A percentile compares a stretch with the other conserved stretches of the same genome.
phyloP scores from a whole-genome alignment of 805 yeast species.

The Geotrichum ghanense region DNA sequence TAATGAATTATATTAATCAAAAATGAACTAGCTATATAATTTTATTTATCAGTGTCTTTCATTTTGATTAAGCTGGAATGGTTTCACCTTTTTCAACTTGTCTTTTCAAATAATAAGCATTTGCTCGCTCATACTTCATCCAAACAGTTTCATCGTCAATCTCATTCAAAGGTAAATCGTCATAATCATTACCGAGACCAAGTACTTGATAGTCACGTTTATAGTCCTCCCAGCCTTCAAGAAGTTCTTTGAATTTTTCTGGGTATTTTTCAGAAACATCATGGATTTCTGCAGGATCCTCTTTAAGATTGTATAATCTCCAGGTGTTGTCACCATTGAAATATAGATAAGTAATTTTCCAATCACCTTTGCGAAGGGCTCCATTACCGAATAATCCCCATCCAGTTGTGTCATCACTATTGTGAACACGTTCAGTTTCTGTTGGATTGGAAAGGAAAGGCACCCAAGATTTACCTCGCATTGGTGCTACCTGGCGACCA shows the following conservation, averaged over 20 bases:
- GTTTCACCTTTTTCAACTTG: too few species aligned
- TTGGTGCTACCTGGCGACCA: slow-evolving; percentile 32
- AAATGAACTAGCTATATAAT: too few species aligned
- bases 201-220: slow-evolving; percentile 30
- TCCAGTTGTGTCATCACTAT: slow-evolving; percentile 36
- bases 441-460: slow-evolving; percentile 24
- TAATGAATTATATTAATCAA: too few species aligned
- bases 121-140: neutral
- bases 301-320: slow-evolving; percentile 29
- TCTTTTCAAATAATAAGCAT: neutral
- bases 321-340: slow-evolving; percentile 39
- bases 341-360: slow-evolving; percentile 35
- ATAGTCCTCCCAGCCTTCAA: slow-evolving; percentile 39
- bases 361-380: slow-evolving; percentile 40
- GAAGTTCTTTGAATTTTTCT: slow-evolving; percentile 30
- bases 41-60: too few species aligned
- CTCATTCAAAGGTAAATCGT: neutral
- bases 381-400: slow-evolving; percentile 51
- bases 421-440: slow-evolving; percentile 25
- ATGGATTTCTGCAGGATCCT: slow-evolving; percentile 41
- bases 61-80: too few species aligned
- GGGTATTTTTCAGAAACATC: slow-evolving; percentile 32
- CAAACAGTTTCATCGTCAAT: neutral
- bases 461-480: slow-evolving; percentile 39
- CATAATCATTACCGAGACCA: neutral